Conservation (phyloP, 179 eudicot genomes). For the Sideroxylon spinosum region DNA sequence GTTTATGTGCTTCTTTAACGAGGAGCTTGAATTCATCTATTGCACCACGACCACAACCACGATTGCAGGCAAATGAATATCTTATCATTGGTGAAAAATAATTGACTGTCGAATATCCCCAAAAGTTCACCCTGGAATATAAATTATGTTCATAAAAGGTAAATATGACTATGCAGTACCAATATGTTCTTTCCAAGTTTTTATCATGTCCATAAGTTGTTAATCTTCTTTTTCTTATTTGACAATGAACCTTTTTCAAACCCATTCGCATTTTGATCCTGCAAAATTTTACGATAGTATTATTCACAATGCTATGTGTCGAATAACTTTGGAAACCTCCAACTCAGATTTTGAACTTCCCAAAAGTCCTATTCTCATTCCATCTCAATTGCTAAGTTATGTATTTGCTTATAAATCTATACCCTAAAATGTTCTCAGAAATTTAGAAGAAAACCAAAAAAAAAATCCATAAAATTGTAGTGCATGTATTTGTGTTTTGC, state of each 20-base stretch:
- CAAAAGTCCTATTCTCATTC: too few species aligned
- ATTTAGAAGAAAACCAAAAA: too few species aligned
- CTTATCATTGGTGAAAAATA: constrained; percentile 94
- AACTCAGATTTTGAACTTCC: too few species aligned
- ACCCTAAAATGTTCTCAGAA: too few species aligned
- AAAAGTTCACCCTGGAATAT: constrained; percentile 75
- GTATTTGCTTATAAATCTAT: too few species aligned
- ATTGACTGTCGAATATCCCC: constrained; percentile 95
- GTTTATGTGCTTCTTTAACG: constrained; percentile 91
- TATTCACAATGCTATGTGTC: too few species aligned
- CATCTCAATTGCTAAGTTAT: too few species aligned
- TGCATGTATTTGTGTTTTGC: too few species aligned
- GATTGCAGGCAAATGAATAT: constrained; percentile 70
- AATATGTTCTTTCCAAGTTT: neutral
- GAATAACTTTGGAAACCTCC: too few species aligned
- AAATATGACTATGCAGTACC: neutral
- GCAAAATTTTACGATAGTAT: too few species aligned
- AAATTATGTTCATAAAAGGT: neutral
- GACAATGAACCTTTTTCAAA: neutral
- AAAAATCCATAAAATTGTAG: too few species aligned
- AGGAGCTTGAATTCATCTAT: constrained; percentile 86
- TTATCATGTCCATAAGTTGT: neutral
- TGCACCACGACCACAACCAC: constrained; percentile 72
- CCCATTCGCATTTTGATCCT: too few species aligned
- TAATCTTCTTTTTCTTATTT: neutral